Base-by-base conservation (phyloP, 192 early-diverging fungal genomes). In the Entomortierella lignicola region DNA sequence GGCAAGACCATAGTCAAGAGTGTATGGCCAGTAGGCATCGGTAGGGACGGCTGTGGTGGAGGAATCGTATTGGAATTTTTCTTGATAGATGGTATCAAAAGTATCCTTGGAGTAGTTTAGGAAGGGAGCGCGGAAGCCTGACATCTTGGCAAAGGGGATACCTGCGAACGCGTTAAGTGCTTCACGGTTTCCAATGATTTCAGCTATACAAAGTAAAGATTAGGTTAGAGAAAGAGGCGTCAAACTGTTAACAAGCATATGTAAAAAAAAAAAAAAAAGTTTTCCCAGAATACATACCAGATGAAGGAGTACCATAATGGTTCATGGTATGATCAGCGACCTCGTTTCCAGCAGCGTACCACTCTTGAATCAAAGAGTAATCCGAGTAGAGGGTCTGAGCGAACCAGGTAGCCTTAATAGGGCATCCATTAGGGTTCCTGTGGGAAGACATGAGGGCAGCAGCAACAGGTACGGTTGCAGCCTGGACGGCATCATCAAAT, bases 121-220 rank as follows among this genome's bases (percentile, higher is more conserved):
- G 82, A 89, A 89, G 27, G 91, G 91, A 41, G 89, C 85, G 54
- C 91, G 87, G 82, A 91, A 92, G 26, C 91, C 91, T 21, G 41
- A 68, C 29, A 92, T 72, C 54, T 90, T 88, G 37, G 69, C 83
- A 51, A 80, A 70, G 1, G 90, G 90, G 21, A 92, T 73, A 69
- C 90, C 90, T 17, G 84, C 74, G 69, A 85, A 92, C 20, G 83
- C 82, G 21, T 85, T 82, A 26, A 92, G 69, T 0, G 82, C 60
- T 53, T 41, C 29, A 64, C 77, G 75, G 58, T 69, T 69, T 23
- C 82, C 82, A 62, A 39, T 70, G 34, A 83, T 66, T 55, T 83
- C 82, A 18, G 63, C 82, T 83, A 58, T n/a, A n/a, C n/a, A n/a
- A n/a, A n/a, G n/a, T 3, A 37, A 55, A n/a, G 34, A 31, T 42